Evolutionary conservation across 805 yeast species (phyloP), one percentile per base, ranked within the genome.

Genomic region (Metschnikowia continentalis): DNA sequence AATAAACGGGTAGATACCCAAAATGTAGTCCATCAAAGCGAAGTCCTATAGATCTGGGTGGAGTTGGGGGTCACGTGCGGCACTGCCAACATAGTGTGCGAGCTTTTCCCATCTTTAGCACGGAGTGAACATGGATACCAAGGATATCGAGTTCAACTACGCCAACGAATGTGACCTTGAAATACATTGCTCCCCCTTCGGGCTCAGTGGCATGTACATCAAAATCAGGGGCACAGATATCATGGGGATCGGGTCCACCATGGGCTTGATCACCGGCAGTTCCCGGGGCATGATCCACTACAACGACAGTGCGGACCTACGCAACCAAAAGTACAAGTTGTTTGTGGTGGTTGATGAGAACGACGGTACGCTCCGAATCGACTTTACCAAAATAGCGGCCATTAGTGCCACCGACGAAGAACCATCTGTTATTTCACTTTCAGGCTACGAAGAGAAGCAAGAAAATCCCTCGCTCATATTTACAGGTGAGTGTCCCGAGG

Each of bases 181-280:
- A 54, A 73, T 78, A 23, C 82, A 79, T 61, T 78, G 82, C 58
- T 78, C 82, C 2, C 83, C 83, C 2, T 79, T 79, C 59, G 83
- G 83, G 13, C 68, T 79, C 19, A 70, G 78, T 35, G 83, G 83
- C 13, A 59, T 78, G 8, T 79, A 78, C 59, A 68, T 79, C 37
- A 77, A 77, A 51, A 67, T 79, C 14, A 68, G 65, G 5, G 81
- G 76, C 7, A 74, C 79, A 0, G 76, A 77, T 45, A 66, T 78
- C 6, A 75, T 78, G 64, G 83, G 83, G 0, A 76, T 79, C 6
- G 83, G 83, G 3, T 74, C 80, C 8, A 78, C 82, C 15, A 77
- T 79, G 82, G 82, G 82, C 6, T 65, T 79, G 37, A 70, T 79
- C n/a, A 77, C 82, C 0, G 83, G 83, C 6, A 66, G 74, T 5